phyloP scores from a whole-genome alignment of 805 yeast species.

The Candida glaebosa region DNA sequence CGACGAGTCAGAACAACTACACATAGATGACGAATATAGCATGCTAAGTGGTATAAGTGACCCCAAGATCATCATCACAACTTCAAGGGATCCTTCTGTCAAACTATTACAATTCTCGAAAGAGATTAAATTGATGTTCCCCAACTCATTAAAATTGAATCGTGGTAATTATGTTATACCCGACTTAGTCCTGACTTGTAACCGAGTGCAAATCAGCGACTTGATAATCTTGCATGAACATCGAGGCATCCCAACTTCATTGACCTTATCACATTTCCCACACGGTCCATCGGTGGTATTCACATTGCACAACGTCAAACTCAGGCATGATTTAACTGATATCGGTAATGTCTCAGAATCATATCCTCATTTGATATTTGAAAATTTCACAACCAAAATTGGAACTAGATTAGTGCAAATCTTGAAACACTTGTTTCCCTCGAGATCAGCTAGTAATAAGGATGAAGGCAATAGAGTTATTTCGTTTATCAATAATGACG shows the following conservation, averaged over 20 bases:
- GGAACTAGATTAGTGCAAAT: constrained; percentile 81
- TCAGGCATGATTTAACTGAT: constrained; percentile 87
- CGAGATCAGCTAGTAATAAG: constrained; percentile 74
- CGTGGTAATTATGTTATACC: constrained; percentile 92
- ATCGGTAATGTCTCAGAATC: constrained; percentile 88
- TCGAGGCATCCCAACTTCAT: constrained; percentile 95
- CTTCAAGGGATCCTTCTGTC: constrained; percentile 87
- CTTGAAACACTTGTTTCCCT: constrained; percentile 88
- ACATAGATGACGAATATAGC: constrained; percentile 89
- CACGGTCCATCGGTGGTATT: constrained; percentile 97
- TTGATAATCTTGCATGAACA: constrained; percentile 88
- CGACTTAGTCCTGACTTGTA: constrained; percentile 78
- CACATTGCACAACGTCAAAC: constrained; percentile 88
- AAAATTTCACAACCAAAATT: constrained; percentile 74
- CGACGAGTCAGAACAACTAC: constrained; percentile 71
- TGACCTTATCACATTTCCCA: constrained; percentile 92
- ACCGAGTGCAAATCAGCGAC: constrained; percentile 78
- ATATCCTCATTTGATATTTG: constrained; percentile 91
- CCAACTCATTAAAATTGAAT: constrained; percentile 83
- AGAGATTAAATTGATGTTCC: constrained; percentile 85
- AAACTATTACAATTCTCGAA: constrained; percentile 87
- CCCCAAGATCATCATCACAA: constrained; percentile 88
- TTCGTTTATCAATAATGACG: constrained; percentile 86
- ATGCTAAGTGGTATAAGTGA: constrained; percentile 84
- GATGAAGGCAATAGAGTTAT: constrained; percentile 82